Conservation (phyloP, 805 yeast genomes). For the Pichia cephalocereana region DNA sequence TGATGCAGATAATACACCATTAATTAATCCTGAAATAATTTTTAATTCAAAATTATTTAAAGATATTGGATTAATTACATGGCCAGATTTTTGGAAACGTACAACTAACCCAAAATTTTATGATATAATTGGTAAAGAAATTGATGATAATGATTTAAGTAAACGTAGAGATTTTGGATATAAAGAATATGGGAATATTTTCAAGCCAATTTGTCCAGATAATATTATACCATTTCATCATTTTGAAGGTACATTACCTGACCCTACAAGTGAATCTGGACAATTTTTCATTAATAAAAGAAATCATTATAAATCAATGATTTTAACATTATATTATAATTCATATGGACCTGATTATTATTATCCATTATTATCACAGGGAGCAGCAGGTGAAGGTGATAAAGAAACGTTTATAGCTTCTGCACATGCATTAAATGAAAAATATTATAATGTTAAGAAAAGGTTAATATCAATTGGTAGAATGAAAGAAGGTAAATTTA, state of each 20-base stretch:
- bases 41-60: slow-evolving; percentile 33
- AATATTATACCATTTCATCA: slow-evolving; percentile 43
- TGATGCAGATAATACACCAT: slow-evolving; percentile 36
- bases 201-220: slow-evolving; percentile 42
- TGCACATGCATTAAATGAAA: slow-evolving; percentile 46
- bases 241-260: slow-evolving; percentile 51
- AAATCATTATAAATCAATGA: slow-evolving; percentile 42
- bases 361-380: slow-evolving; percentile 42
- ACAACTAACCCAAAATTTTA: slow-evolving; percentile 54
- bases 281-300: slow-evolving; percentile 50
- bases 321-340: slow-evolving; percentile 52
- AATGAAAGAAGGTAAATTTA: slow-evolving; percentile 32
- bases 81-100: slow-evolving; percentile 69
- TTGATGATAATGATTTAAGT: slow-evolving; percentile 13
- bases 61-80: slow-evolving; percentile 43
- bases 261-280: slow-evolving; percentile 58
- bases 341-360: slow-evolving; percentile 48
- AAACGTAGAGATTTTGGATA: slow-evolving; percentile 6
- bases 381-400: slow-evolving; percentile 47
- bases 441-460: slow-evolving; percentile 52
- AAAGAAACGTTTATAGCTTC: slow-evolving; percentile 53
- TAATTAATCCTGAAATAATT: slow-evolving; percentile 26
- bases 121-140: slow-evolving; percentile 33
- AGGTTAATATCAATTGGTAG: slow-evolving; percentile 49
- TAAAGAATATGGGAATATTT: slow-evolving; percentile 3